phyloP scores from a whole-genome alignment of 2,329 filamentous ascomycete species.

The Clarireedia hainanense region DNA sequence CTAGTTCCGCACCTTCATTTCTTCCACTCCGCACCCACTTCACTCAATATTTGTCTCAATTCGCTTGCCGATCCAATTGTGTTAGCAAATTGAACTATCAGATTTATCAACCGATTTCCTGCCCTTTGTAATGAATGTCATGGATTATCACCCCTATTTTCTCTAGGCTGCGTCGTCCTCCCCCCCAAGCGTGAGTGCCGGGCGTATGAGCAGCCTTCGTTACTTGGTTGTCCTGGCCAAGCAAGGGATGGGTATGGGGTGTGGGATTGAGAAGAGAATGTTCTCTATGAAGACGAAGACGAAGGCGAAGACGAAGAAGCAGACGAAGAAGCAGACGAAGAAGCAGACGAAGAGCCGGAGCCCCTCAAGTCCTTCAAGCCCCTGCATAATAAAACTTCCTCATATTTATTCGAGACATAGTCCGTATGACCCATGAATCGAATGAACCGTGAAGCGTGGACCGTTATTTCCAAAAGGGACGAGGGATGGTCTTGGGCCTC shows the following conservation, averaged over 20 bases:
- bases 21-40: neutral
- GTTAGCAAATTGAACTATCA: slow-evolving; percentile 1
- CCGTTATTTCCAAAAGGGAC: neutral
- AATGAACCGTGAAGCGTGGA: neutral
- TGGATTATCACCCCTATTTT: slow-evolving; percentile 1
- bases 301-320: no score
- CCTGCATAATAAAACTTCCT: slow-evolving; percentile 15
- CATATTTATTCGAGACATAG: slow-evolving; percentile 20
- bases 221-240: neutral
- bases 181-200: neutral
- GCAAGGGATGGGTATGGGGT: neutral
- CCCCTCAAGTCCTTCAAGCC: neutral
- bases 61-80: slow-evolving; percentile 4
- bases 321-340: no score
- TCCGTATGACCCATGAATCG: slow-evolving; percentile 10
- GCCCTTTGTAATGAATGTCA: neutral
- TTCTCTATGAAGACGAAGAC: neutral
- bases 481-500: neutral
- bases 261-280: neutral
- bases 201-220: neutral
- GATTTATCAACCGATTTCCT: neutral
- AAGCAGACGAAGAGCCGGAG: no score
- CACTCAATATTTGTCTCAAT: neutral
- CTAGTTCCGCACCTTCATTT: neutral
- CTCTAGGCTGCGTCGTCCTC: neutral